phyloP scores from a whole-genome alignment of 768 basidiomycete species.

The Lactifluus echinatus region DNA sequence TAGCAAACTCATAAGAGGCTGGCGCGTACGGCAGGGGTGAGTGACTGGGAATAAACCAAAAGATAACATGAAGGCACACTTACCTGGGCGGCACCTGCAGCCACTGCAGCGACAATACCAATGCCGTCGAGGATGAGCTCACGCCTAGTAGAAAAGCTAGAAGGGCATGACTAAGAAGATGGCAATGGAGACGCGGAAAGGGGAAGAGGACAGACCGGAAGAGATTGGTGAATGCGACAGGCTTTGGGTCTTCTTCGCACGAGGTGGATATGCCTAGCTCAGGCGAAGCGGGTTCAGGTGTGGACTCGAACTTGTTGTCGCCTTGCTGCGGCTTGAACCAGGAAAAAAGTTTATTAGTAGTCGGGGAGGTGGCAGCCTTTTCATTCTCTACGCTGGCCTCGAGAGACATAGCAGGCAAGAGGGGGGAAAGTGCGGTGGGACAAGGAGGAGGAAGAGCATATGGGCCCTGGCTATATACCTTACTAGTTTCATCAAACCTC shows the following conservation, averaged over 20 bases:
- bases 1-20: constrained; percentile 70
- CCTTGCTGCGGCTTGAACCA: too few relatives aligned
- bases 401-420: too few relatives aligned
- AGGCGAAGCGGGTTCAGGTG: too few relatives aligned
- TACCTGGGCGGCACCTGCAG: constrained; percentile 72
- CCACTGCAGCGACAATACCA: constrained; percentile 58
- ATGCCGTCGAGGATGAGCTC: constrained; percentile 59
- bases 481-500: too few relatives aligned
- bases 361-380: too few relatives aligned
- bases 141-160: constrained; percentile 58
- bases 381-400: too few relatives aligned
- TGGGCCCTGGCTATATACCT: too few relatives aligned
- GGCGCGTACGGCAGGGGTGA: not conserved
- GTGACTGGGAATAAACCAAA: not conserved
- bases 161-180: not conserved
- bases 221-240: constrained; percentile 27
- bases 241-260: constrained; percentile 3
- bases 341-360: too few relatives aligned
- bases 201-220: constrained; percentile 18
- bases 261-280: not conserved
- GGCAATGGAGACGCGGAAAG: not conserved
- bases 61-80: constrained; percentile 9
- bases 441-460: too few relatives aligned
- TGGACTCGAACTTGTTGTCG: too few relatives aligned
- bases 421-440: too few relatives aligned